phyloP scores from a whole-genome alignment of 2,329 filamentous ascomycete species.

The Scopulariopsis brevicaulis region DNA sequence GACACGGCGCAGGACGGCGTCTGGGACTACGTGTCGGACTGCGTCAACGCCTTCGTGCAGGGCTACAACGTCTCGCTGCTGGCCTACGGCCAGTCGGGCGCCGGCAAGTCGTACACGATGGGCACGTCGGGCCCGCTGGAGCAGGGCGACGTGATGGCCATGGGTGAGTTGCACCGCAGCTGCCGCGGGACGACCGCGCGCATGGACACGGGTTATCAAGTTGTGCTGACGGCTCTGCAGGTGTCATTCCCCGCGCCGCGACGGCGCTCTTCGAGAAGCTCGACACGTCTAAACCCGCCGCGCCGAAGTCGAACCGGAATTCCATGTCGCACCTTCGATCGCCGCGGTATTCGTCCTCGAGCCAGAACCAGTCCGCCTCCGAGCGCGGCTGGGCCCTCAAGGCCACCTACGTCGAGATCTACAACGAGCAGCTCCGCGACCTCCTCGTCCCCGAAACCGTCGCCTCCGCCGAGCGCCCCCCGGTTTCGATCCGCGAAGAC shows the following conservation, averaged over 20 bases:
- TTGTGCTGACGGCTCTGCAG: constrained; percentile 29
- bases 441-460: constrained; percentile 69
- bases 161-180: constrained; percentile 52
- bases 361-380: constrained; percentile 17
- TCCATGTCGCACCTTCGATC: constrained; percentile 70
- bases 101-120: constrained; percentile 98
- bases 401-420: constrained; percentile 94
- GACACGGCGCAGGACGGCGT: constrained; percentile 78
- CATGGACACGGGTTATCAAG: neutral
- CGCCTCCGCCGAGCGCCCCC: constrained; percentile 56
- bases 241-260: constrained; percentile 90
- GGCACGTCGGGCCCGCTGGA: constrained; percentile 81
- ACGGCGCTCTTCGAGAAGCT: constrained; percentile 80
- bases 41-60: constrained; percentile 79
- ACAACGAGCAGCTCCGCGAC: constrained; percentile 93
- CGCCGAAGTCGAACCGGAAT: constrained; percentile 40
- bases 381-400: constrained; percentile 85
- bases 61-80: constrained; percentile 98
- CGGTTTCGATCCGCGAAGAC: constrained; percentile 90
- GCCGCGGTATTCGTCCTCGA: constrained; percentile 57
- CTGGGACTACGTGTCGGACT: constrained; percentile 90
- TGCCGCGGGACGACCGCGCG: neutral
- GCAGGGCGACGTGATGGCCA: constrained; percentile 56
- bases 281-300: constrained; percentile 44
- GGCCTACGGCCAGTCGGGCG: constrained; percentile 94